A percentile compares a stretch with the other conserved stretches of the same genome.
Evolutionary conservation across 1,284 basidiomycete genomes (phyloP).

Genomic region (Sphagnurus paluster): DNA sequence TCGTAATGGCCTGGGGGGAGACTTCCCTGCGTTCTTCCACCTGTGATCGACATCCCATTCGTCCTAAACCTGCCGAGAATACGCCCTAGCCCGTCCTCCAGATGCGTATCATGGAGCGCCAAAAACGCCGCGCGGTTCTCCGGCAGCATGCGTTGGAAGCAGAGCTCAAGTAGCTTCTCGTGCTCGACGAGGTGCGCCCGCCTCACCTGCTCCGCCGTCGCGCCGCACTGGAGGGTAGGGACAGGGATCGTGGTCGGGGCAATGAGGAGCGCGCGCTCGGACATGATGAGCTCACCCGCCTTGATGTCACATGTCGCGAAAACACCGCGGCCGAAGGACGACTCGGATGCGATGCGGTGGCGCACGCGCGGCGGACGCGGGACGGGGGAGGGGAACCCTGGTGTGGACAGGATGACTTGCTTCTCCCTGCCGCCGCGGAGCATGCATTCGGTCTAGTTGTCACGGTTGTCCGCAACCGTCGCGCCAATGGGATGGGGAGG

Average conservation of each 20-base stretch:
- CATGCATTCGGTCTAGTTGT: neutral
- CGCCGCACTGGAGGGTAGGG: too few species aligned
- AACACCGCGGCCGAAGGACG: neutral
- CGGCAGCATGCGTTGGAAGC: slow-evolving; percentile 1
- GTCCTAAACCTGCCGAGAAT: neutral
- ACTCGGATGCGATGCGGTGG: neutral
- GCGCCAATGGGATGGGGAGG: neutral
- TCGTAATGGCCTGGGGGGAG: neutral
- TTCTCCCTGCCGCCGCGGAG: neutral
- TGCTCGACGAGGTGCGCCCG: neutral
- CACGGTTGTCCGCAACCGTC: neutral
- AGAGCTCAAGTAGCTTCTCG: neutral
- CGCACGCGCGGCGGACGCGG: too few species aligned
- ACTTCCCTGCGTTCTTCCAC: too few species aligned
- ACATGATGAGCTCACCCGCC: neutral
- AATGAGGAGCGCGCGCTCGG: neutral
- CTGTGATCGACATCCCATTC: neutral
- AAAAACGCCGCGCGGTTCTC: neutral
- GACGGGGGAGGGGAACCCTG: neutral
- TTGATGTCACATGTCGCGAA: neutral
- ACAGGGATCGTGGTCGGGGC: too few species aligned
- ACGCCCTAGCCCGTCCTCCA: neutral
- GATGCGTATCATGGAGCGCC: neutral
- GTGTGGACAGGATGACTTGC: neutral
- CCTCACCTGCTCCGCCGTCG: too few species aligned